phyloP scores from a whole-genome alignment of 805 yeast genomes.

The Candida michaelii region DNA sequence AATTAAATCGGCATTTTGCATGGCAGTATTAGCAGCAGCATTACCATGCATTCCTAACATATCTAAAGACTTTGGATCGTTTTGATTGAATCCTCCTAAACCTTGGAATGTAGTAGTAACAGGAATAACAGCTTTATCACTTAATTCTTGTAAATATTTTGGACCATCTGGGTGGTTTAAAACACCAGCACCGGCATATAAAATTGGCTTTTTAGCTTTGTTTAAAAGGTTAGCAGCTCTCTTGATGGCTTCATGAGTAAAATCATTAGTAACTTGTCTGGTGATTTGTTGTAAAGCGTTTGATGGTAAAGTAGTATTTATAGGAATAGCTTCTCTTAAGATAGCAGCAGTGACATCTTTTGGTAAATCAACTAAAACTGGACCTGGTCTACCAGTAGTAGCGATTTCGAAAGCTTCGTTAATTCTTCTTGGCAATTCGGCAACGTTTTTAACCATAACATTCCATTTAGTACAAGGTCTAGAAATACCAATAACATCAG shows the following conservation, averaged over 20 bases:
- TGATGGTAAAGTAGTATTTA: slow-evolving; percentile 72
- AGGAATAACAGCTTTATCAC: slow-evolving; percentile 90
- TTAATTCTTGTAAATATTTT: slow-evolving; percentile 68
- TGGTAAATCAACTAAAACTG: slow-evolving; percentile 95
- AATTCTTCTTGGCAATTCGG: slow-evolving; percentile 91
- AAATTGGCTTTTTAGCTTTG: slow-evolving; percentile 80
- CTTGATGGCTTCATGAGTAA: slow-evolving; percentile 69
- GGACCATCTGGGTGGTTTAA: slow-evolving; percentile 82
- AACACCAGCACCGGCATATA: slow-evolving; percentile 92
- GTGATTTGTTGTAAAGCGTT: slow-evolving; percentile 70
- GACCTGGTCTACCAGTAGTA: slow-evolving; percentile 95
- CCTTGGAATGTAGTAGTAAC: slow-evolving; percentile 96
- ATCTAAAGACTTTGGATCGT: slow-evolving; percentile 84
- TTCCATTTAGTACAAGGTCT: slow-evolving; percentile 99
- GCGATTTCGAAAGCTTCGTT: slow-evolving; percentile 99
- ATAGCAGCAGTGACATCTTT: slow-evolving; percentile 96
- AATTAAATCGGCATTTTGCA: slow-evolving; percentile 90
- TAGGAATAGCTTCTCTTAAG: slow-evolving; percentile 82
- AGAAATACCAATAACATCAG: slow-evolving; percentile 95
- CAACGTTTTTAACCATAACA: slow-evolving; percentile 94
- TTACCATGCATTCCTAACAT: slow-evolving; percentile 99
- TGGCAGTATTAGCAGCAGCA: slow-evolving; percentile 91
- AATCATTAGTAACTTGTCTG: slow-evolving; percentile 65
- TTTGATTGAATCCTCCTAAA: slow-evolving; percentile 92
- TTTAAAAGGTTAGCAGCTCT: slow-evolving; percentile 79